Conservation (phyloP, 768 basidiomycete genomes). For the Boletus rubescentipes region DNA sequence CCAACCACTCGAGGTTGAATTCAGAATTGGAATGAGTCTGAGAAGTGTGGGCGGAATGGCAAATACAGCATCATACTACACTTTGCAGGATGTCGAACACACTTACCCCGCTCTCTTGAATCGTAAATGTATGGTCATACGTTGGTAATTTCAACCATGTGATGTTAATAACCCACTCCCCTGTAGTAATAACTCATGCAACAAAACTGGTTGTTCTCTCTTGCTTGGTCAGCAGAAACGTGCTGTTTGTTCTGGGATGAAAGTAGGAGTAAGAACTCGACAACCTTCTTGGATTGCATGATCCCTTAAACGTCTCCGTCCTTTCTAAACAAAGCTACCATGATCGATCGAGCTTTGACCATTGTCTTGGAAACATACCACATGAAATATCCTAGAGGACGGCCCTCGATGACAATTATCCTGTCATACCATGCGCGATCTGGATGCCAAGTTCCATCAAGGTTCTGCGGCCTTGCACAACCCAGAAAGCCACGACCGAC, state of each 20-base stretch:
- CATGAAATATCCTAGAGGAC: neutral
- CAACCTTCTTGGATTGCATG: neutral
- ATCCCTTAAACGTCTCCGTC: neutral
- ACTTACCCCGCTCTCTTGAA: neutral
- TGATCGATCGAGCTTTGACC: neutral
- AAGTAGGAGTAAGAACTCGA: neutral
- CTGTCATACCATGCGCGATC: conserved; percentile 42
- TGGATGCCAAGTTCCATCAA: conserved; percentile 49
- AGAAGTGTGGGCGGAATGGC: neutral
- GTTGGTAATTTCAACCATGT: neutral
- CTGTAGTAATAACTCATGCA: neutral
- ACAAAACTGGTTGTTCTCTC: neutral
- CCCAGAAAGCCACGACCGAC: conserved; percentile 49
- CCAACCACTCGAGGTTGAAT: neutral
- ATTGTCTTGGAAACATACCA: neutral
- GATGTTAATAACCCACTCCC: neutral
- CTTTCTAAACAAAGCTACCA: neutral
- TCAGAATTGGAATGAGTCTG: neutral
- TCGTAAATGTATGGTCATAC: neutral
- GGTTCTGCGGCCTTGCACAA: conserved; percentile 47
- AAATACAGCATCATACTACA: neutral
- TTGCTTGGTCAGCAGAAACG: neutral
- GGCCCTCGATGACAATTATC: neutral
- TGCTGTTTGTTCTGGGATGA: neutral
- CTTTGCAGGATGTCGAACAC: neutral